Base-by-base conservation (phyloP, 441 rosid genomes). In the Gossypium trilobum region DNA sequence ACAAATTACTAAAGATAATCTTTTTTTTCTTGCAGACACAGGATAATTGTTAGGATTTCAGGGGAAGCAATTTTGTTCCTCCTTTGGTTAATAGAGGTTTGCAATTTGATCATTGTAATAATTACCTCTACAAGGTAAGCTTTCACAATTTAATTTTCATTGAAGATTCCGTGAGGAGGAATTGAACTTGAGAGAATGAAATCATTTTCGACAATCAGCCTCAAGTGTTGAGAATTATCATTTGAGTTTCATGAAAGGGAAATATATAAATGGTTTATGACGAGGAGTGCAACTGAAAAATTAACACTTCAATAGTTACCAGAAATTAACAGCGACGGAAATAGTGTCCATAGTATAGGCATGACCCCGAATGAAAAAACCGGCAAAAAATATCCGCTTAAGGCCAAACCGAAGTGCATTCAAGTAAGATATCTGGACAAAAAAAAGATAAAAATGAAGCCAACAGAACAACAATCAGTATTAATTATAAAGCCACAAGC, bases 321-420 rank as follows among this genome's bases (percentile, higher is more conserved):
- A 95, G 86, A 89, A 95, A 17, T 90, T 85, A 75, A 95, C 98
- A 54, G 98, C 98, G 73, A 93, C 91, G 54, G 97, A 89, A 14
- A 93, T 93, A 50, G 98, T 93, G 80, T 95, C 99, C 98, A 95
- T 90, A 55, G 97, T 95, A 81, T 90, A 95, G 71, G 89, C 93
- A 20, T 89, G 98, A 60, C 98, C 93, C 59, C 96, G 85, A 58
- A 93, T 95, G 71, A 95, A 95, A 79, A 91, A 93, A 64, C 99
- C 99, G 31, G 94, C 97, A 70, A 93, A 94, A 79, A 91, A 86
- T 14, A 91, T 89, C 68, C 96, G 84, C 77, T 94, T 90, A 61
- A 94, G 95, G 67, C 92, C 96, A 81, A 90, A 94, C 75, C 87
- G 86, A 42, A 94, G 92, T 44, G 97, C 96, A 81, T 90, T 94